These are phyloP conservation scores for Kalmusia sp. DNA, from an alignment of 2,329 filamentous ascomycete species.

Conservation along the genomic window DNA sequence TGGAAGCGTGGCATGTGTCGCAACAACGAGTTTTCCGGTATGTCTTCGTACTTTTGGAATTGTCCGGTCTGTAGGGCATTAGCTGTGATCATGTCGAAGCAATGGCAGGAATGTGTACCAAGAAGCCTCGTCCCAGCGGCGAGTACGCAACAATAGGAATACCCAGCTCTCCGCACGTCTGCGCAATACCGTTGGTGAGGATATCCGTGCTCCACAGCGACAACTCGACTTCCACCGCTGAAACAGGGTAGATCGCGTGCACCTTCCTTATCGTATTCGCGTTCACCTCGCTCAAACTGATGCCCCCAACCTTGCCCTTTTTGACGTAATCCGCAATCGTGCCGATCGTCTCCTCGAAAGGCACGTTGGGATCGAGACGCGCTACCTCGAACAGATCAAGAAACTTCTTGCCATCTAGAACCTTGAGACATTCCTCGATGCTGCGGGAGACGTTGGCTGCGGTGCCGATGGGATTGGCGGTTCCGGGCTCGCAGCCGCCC, in stretches of 20 bases:
- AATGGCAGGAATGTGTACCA: constrained; percentile 59
- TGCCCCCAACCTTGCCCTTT: constrained; percentile 54
- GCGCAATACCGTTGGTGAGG: constrained; percentile 63
- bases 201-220: constrained; percentile 65
- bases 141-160: constrained; percentile 76
- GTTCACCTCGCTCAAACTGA: constrained; percentile 55
- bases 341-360: constrained; percentile 54
- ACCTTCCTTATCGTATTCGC: constrained; percentile 56
- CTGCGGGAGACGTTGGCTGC: constrained; percentile 50
- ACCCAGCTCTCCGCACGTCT: constrained; percentile 64
- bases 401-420: constrained; percentile 56
- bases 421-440: constrained; percentile 54
- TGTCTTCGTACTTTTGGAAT: constrained; percentile 60
- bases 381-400: constrained; percentile 58
- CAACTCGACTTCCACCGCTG: constrained; percentile 67
- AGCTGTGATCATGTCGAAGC: constrained; percentile 46
- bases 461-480: constrained; percentile 48
- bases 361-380: constrained; percentile 52
- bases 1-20: constrained; percentile 65
- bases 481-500: constrained; percentile 49
- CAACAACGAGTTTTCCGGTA: constrained; percentile 64
- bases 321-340: constrained; percentile 50
- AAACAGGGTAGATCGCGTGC: constrained; percentile 62
- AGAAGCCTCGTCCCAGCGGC: constrained; percentile 69
- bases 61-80: constrained; percentile 43